Percentiles rank a stretch among this genome's conserved stretches.
Evolutionary conservation across 2,329 filamentous ascomycete species (phyloP).

Genomic region (Neurospora crassa): DNA sequence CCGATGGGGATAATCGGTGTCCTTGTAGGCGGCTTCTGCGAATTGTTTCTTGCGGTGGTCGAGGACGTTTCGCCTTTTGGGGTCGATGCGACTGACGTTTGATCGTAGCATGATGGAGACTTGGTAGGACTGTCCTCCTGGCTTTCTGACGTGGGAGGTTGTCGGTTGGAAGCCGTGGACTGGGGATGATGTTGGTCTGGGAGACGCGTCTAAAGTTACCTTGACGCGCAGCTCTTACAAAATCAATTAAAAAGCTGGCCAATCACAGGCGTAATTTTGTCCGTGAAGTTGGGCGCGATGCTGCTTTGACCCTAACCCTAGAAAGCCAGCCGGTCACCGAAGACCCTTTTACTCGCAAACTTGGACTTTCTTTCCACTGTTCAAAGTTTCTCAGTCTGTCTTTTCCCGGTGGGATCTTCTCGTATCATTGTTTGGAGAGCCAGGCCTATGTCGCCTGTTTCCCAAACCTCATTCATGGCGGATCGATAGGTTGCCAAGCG

Average conservation of each 20-base stretch:
- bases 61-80: conserved; percentile 68
- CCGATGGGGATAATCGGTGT: conserved; percentile 70
- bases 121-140: neutral
- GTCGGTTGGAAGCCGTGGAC: neutral
- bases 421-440: neutral
- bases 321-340: too few relatives aligned
- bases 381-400: too few relatives aligned
- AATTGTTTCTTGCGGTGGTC: conserved; percentile 85
- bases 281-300: neutral
- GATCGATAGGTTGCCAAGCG: neutral
- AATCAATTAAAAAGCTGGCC: neutral
- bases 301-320: neutral
- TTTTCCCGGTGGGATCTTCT: too few relatives aligned
- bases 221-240: neutral
- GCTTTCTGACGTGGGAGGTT: neutral
- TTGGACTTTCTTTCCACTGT: too few relatives aligned
- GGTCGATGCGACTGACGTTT: conserved; percentile 43
- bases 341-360: too few relatives aligned
- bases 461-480: neutral
- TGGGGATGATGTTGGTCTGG: neutral
- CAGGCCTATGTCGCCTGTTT: too few relatives aligned
- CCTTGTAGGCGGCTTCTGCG: conserved; percentile 63
- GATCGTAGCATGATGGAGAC: conserved; percentile 35
- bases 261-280: neutral
- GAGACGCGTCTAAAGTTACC: neutral